Evolutionary conservation across 2,329 filamentous ascomycete species (phyloP).

Genomic region (Fusarium sambucinum): DNA sequence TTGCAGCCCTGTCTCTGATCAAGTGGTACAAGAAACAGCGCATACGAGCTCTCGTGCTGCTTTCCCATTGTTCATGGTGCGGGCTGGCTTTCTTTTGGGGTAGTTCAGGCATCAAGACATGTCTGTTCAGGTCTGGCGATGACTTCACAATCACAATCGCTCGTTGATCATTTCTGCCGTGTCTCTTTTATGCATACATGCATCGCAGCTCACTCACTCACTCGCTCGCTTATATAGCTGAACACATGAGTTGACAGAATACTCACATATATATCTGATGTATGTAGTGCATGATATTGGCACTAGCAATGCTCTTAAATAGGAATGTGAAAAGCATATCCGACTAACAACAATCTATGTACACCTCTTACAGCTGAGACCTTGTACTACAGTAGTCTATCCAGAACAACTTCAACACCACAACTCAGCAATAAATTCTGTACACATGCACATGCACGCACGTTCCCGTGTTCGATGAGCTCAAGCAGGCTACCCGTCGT

Average conservation of each 20-base stretch:
- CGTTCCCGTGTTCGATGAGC: constrained; percentile 49
- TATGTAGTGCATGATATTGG: neutral
- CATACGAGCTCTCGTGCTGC: constrained; percentile 42
- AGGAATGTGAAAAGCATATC: neutral
- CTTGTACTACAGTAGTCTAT: constrained; percentile 11
- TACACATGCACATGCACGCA: constrained; percentile 36
- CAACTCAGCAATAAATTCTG: constrained; percentile 20
- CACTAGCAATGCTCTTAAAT: neutral
- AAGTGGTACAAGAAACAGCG: constrained; percentile 42
- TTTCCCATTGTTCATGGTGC: constrained; percentile 12
- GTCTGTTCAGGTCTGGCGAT: constrained; percentile 13
- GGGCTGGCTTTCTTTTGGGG: constrained; percentile 1
- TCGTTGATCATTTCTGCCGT: constrained; percentile 17
- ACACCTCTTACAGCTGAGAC: neutral
- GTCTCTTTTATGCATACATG: constrained; percentile 3
- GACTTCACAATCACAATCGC: constrained; percentile 19
- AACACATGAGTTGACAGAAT: neutral
- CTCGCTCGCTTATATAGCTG: neutral
- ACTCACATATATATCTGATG: neutral
- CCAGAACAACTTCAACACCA: constrained; percentile 1
- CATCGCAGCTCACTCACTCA: neutral
- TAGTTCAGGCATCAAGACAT: constrained; percentile 45
- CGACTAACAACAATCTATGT: neutral
- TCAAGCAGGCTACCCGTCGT: constrained; percentile 47
- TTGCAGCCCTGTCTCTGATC: constrained; percentile 51